These are phyloP conservation scores for Tripterygium wilfordii DNA, from an alignment of 177 flowering plant species.

Conservation along the genomic window DNA sequence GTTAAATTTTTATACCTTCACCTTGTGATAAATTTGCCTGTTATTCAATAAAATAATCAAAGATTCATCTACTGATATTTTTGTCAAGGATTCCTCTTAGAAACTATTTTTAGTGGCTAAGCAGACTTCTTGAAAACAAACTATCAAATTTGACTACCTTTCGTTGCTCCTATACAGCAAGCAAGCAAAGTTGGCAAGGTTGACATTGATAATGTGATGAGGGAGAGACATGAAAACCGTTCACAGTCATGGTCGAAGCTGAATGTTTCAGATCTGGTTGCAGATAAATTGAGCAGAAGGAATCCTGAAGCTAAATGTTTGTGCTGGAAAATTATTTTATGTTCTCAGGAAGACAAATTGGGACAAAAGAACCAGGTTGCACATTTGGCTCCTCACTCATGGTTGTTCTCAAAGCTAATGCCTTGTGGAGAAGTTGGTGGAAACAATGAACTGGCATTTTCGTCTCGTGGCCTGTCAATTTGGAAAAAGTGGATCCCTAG, in stretches of 20 bases:
- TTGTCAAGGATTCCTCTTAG: too few species aligned
- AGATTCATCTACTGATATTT: too few species aligned
- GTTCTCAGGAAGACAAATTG: conserved; percentile 27
- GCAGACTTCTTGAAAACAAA: too few species aligned
- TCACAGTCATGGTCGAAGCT: conserved; percentile 60
- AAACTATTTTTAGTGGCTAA: neutral
- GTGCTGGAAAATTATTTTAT: conserved; percentile 78
- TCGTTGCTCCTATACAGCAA: conserved; percentile 37
- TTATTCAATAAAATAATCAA: too few species aligned
- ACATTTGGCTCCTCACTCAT: conserved; percentile 27
- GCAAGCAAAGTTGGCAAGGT: conserved; percentile 27
- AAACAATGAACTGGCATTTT: conserved; percentile 38
- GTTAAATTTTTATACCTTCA: neutral
- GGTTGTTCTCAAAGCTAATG: conserved; percentile 81
- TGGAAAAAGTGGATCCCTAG: conserved; percentile 64
- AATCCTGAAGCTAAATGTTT: conserved; percentile 60
- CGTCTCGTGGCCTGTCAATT: conserved; percentile 56
- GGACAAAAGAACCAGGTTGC: conserved; percentile 14
- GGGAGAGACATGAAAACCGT: conserved; percentile 46
- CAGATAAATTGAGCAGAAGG: conserved; percentile 37
- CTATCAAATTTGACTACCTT: neutral
- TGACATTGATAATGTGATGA: conserved; percentile 54
- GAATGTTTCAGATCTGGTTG: conserved; percentile 76
- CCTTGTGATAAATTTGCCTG: neutral
- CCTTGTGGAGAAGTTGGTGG: conserved; percentile 32